Evolutionary conservation across 163 green algal genomes (phyloP), one percentile per base, ranked within the genome.

Genomic region (Prototheca wickerhamii): DNA sequence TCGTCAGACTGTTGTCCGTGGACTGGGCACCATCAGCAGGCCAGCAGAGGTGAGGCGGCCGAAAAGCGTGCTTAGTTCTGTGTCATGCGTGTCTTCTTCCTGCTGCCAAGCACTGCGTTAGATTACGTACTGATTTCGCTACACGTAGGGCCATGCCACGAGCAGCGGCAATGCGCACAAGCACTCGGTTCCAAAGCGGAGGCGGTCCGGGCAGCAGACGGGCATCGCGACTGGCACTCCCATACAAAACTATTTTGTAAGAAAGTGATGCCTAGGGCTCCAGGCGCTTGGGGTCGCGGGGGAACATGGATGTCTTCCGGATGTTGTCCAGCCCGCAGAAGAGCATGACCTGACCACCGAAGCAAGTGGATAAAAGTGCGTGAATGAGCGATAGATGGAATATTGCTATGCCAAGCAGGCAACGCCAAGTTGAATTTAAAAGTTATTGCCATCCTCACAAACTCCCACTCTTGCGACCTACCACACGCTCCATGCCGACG

Each of bases 281-380:
- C 17, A 99, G 72, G 6, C 93, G 78, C 79, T 94, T 93, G 49
- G 93, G 93, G 79, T 98, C 93, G 53, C 25, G 91, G 4, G 73
- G 93, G 79, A 98, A 99, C 79, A 98, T 87, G 54, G 75, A 89
- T 4, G 92, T 95, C 76, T 99, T 98, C 51, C 93, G 82, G 70
- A 99, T 97, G 81, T 99, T 99, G 83, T 95, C 84, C 43, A 98
- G 82, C 7, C 83, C 88, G 49, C 83, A 90, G 82, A 96, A 98
- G 31, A 99, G 80, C 94, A 99, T 98, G 15, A 96, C 58, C 58
- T 63, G 58, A n/a, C 46, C 6, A 49, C 12, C 10, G 10, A 23
- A 23, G 40, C 15, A 23, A 15, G 10, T 49, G 40, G 10, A 15
- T 10, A 10, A 15, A 15, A 49, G 40, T 10, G 15, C 12, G 10